phyloP scores from a whole-genome alignment of 768 basidiomycete species.

The Cubamyces lactineus region DNA sequence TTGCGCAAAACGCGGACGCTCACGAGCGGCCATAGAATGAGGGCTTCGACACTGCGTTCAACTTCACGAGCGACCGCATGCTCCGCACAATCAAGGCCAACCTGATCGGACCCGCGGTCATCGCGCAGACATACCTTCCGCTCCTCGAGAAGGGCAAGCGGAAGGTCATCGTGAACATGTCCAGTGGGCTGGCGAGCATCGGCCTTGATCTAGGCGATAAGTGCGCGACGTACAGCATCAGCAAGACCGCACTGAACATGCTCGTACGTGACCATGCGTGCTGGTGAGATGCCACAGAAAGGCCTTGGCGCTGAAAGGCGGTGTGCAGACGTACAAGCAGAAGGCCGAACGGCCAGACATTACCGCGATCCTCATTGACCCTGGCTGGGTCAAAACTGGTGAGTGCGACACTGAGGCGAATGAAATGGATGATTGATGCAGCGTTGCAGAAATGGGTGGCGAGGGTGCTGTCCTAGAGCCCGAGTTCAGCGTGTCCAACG shows the following conservation, averaged over 20 bases:
- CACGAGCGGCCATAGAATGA: constrained; percentile 21
- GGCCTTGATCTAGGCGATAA: constrained; percentile 34
- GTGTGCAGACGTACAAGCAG: constrained; percentile 41
- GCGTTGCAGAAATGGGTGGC: constrained; percentile 40
- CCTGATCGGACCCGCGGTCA: constrained; percentile 41
- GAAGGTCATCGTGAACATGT: constrained; percentile 42
- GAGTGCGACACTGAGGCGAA: background rate
- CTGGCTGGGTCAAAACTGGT: constrained; percentile 47
- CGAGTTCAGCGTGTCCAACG: constrained; percentile 35
- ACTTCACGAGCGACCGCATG: constrained; percentile 28
- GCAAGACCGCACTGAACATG: constrained; percentile 46
- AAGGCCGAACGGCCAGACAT: constrained; percentile 38
- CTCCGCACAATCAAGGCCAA: constrained; percentile 34
- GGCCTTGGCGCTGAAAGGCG: background rate
- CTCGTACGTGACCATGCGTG: constrained; percentile 33
- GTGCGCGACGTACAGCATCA: constrained; percentile 40
- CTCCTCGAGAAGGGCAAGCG: constrained; percentile 37
- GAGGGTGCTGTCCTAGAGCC: constrained; percentile 34
- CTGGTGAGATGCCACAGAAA: background rate
- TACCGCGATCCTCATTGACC: constrained; percentile 38
- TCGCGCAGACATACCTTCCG: constrained; percentile 39
- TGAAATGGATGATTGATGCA: background rate
- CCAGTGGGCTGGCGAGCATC: constrained; percentile 40
- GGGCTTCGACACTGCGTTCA: constrained; percentile 34
- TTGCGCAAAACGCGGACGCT: background rate